Base-by-base conservation (phyloP, 805 yeast species). In the Saccharomycopsis babjevae region DNA sequence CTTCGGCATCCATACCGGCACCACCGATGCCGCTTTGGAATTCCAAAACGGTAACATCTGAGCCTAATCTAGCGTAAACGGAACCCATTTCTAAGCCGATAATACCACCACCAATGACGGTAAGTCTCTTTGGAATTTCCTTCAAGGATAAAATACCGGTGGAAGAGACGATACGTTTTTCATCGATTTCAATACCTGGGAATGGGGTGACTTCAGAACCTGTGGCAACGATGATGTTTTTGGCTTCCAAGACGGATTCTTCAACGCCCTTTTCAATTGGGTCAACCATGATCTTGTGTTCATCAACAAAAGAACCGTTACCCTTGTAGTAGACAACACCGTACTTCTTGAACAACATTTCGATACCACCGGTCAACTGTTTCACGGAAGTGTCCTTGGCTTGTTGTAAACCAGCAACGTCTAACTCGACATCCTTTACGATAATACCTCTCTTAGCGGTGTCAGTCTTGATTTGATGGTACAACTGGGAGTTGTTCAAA, bases 1-100 rank as follows among this genome's bases (percentile, higher is more conserved):
- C 91, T 80, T 94, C 99, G 59, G 79, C 86, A 74, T 94, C 99
- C 97, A 94, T 94, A 68, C 97, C 96, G 63, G 97, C 98, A 79
- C 99, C 99, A 54, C 66, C 66, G 72, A 94, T 87, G 66, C 94
- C 81, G 69, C 80, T 79, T 75, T 86, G 89, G 84, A 83, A 94
- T 81, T 94, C 99, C 64, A 94, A 77, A 61, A 94, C 87, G 54
- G 97, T 93, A 66, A 94, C 99, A 78, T 94, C 91, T 52, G 97
- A 79, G 54, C 99, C 99, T 70, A 94, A 79, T 77, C 99, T 85
- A 62, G 92, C 78, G 86, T 96, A 94, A 56, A 94, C 99, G 30
- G 98, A 92, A 66, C 97, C 99, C 97, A 94, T 94, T 80, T 94
- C 99, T 68, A 94, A 83, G 72, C 99, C 99, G 73, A 94, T 94